Evolutionary conservation across 306 rosid genomes (phyloP), one percentile per base, ranked within the genome.

Genomic region (Cicer pinnatifidum): DNA sequence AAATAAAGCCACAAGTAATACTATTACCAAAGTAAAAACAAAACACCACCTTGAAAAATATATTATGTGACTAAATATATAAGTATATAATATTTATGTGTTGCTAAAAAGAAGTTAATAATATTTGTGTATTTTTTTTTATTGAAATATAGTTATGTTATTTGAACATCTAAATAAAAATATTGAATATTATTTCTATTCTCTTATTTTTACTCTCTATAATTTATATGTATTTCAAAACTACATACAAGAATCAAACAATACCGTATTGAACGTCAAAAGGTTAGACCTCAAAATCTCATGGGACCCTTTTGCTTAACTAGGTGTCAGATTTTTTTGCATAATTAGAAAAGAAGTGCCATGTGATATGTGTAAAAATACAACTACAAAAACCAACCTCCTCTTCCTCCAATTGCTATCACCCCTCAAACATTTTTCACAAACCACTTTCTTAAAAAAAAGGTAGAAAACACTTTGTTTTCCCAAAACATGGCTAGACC

Each of bases 401-500:
- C 52, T 60, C 73, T 63, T 66, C 62, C 67, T 7, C n/a, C 59
- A 68, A 8, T 76, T 35, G 61, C 66, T 33, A 77, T 65, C 20
- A n/a, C 48, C 3, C 6, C 52, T 46, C 52, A 46, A 41, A 64
- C 73, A 80, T 11, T 67, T 82, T 87, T 54, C 86, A 40, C 70
- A 73, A 51, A 5, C 40, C 86, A 75, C 78, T 71, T 78, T 41
- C 38, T 28, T 41, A 33, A 46, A 78, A 77, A 40, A n/a, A 46
- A 46, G 2, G 8, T 10, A 46, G 65, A 69, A 59, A 39, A 46
- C 59, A 40, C 75, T 81, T 78, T 11, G 13, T 54, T 23, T 73
- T 54, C 4, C 35, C 35, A 28, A 28, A 28, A 28, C 74, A 91
- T 91, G 97, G 89, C 87, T 1, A 86, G 93, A 77, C 86, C 90